Conservation (phyloP, 2,329 filamentous ascomycete species). For the Stemphylium vesicarium region DNA sequence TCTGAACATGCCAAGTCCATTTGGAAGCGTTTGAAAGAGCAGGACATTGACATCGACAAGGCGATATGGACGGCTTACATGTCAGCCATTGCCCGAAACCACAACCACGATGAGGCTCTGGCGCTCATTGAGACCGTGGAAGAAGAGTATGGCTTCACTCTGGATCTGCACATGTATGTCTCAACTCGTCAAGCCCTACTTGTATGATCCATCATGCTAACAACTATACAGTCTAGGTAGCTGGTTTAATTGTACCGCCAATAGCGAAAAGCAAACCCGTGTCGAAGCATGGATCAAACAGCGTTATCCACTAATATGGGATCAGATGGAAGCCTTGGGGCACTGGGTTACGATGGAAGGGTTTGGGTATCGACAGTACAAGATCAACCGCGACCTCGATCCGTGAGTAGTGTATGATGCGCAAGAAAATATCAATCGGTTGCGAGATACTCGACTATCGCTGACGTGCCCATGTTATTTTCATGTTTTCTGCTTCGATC, state of each 20-base stretch:
- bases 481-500: too few relatives aligned
- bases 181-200: neutral
- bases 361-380: conserved; percentile 45
- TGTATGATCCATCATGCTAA: conserved; percentile 16
- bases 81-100: conserved; percentile 76
- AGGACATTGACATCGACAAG: conserved; percentile 80
- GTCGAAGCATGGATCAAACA: conserved; percentile 77
- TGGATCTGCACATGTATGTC: conserved; percentile 75
- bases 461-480: too few relatives aligned
- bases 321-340: conserved; percentile 64
- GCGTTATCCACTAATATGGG: conserved; percentile 73
- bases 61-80: conserved; percentile 78
- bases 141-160: conserved; percentile 67
- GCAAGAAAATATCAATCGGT: neutral
- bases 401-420: conserved; percentile 26
- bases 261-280: conserved; percentile 67
- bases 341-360: conserved; percentile 44
- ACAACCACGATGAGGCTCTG: conserved; percentile 71
- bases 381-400: conserved; percentile 43
- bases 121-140: conserved; percentile 71
- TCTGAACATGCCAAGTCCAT: conserved; percentile 60
- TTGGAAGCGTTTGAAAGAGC: conserved; percentile 72
- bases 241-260: conserved; percentile 75
- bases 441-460: too few relatives aligned
- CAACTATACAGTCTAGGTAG: conserved; percentile 66